phyloP scores from a whole-genome alignment of 192 early-diverging fungal genomes.

The Chytriomyces sp. region DNA sequence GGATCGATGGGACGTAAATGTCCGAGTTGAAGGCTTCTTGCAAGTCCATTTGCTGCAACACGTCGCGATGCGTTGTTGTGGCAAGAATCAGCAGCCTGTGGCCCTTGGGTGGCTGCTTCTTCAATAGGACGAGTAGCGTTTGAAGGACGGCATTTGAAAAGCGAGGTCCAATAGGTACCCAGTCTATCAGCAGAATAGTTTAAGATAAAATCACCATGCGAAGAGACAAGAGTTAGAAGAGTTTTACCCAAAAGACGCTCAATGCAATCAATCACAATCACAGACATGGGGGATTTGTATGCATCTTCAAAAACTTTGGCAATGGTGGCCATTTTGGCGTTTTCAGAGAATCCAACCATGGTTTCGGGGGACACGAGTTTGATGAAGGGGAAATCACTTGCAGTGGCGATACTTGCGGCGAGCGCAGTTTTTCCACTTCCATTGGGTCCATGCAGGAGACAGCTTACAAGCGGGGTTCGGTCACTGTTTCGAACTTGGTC shows the following conservation, averaged over 20 bases:
- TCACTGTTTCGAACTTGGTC: conserved; percentile 75
- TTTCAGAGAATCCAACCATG: conserved; percentile 91
- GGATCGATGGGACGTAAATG: conserved; percentile 80
- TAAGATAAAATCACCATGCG: background rate
- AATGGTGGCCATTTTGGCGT: conserved; percentile 82
- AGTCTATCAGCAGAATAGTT: conserved; percentile 61
- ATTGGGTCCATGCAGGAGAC: conserved; percentile 84
- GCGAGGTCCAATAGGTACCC: conserved; percentile 91
- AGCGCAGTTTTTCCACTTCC: conserved; percentile 94
- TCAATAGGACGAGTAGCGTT: conserved; percentile 89
- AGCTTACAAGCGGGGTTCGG: conserved; percentile 88
- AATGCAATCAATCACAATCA: conserved; percentile 93
- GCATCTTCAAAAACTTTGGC: conserved; percentile 97
- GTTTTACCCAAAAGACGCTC: conserved; percentile 80
- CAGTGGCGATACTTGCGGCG: conserved; percentile 92
- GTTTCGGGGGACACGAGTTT: conserved; percentile 95
- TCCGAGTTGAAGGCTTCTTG: conserved; percentile 83
- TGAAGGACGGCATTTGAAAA: conserved; percentile 95
- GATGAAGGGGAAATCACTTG: conserved; percentile 93
- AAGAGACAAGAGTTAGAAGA: background rate
- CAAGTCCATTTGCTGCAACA: conserved; percentile 88
- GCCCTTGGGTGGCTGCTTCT: conserved; percentile 86
- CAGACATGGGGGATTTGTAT: conserved; percentile 92
- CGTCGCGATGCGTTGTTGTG: conserved; percentile 81
- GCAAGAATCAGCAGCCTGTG: conserved; percentile 82